Base-by-base conservation (phyloP, 331 rosid genomes). In the Malus hybrid region DNA sequence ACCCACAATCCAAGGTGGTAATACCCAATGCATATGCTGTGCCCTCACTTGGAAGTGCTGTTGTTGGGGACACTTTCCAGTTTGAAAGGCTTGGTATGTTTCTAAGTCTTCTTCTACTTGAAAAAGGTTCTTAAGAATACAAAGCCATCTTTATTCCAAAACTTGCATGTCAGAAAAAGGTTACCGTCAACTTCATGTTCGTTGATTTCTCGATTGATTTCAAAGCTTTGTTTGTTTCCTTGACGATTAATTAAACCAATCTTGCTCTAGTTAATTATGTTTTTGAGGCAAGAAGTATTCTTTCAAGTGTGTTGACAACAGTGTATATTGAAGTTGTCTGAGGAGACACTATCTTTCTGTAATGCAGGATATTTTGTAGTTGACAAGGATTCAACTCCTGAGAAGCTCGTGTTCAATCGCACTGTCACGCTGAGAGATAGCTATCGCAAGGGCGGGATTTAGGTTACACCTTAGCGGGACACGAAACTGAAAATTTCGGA, bases 1-100 rank as follows among this genome's bases (percentile, higher is more conserved):
- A 90, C 77, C 92, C 90, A 12, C 74, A 86, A 20, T 95, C 97
- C 22, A 95, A 95, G 84, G 84, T 67, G 68, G 78, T 89, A 28
- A 73, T 87, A 65, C 83, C 88, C 7, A 69, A 82, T 77, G 97
- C 98, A 70, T 92, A 71, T 86, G 96, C 91, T 42, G 87, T 87
- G 60, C 82, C 89, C 42, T 64, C 76, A 19, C 84, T 95, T 65
- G 67, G 74, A 73, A 74, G 84, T 79, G 92, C 96, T 9, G 83
- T 69, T 64, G 83, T 84, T 39, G 97, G 99, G n/a, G 90, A 95
- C 55, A 67, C 78, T 33, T 95, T 95, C 86, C 99, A 95, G 82
- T 95, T 95, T 42, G 99, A 95, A 88, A 84, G 99, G 87, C 86
- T 92, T 64, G 99, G 97, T 95, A 88, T 69, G 75, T 81, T 77